Base-by-base conservation (phyloP, 2,329 filamentous ascomycete genomes). In the Dothiorella sarmentorum region DNA sequence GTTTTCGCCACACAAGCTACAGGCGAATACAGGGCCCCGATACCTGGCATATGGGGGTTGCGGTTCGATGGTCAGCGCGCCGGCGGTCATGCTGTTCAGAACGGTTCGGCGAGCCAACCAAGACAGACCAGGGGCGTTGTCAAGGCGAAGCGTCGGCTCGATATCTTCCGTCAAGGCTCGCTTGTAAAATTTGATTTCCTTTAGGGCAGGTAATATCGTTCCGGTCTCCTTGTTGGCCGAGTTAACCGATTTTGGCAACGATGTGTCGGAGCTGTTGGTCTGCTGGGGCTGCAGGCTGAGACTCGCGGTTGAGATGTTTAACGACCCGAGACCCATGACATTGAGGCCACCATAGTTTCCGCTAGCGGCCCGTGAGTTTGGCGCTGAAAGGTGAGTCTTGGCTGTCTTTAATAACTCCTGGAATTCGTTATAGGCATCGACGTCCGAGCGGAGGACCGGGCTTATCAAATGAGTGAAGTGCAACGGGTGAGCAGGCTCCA, bases 181-280 rank as follows among this genome's bases (percentile, higher is more conserved):
- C 76, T 97, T 97, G 77, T 93, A 99, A 70, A 97, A 99, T 63
- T 89, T 90, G 26, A 89, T 90, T 59, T 97, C 94, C 69, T 94
- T 96, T 38, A 99, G 76, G 4, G 86, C 85, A 3, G 83, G 85
- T 31, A 83, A 67, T 18, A 62, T 61, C 24, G 61, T 58, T n/a
- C 64, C 58, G 18, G 66, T 65, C 24, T 73, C 72, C 35, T 67
- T 71, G n/a, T 67, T 71, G 56, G 63, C 76, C 58, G 74, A 76
- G 38, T 63, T 63, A 42, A 60, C 63, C 26, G 80, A 82, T 37
- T 76, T 76, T 2, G 79, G 73, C n/a, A 74, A 63, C 26, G 78
- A 76, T 13, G 76, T 80, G 1, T 79, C 69, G 24, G 42, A 85
- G 82, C 42, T 81, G 75, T 65, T 77, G 7, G 55, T 38, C 13